Base-by-base conservation (phyloP, 2,329 filamentous ascomycete genomes). In the Orbilia quercus region DNA sequence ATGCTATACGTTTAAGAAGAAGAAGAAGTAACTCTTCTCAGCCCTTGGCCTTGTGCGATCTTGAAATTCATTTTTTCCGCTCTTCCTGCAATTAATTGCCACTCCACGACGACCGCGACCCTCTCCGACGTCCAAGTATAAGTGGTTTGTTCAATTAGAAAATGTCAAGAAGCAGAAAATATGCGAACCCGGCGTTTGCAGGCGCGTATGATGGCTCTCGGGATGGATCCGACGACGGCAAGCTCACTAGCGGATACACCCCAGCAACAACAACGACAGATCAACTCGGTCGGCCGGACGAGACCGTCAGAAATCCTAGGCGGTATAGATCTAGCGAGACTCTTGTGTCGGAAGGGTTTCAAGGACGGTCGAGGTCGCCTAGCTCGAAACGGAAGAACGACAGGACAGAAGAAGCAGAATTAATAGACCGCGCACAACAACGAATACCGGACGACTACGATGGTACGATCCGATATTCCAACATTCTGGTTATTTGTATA, bases 191-290 rank as follows among this genome's bases (percentile, higher is more conserved):
- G 11, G 62, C 62, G 11, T 72, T 72, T 20, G 44, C 23, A 36
- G 66, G 51, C 22, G 20, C 31, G 4, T 34, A 16, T 22, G 63
- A 25, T 22, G 2, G n/a, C 14, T 9, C 28, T 28, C 12, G 18
- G 11, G 59, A 34, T 28, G 36, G 25, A 7, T 18, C 25, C 7
- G 44, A 51, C 50, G 40, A 65, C 45, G 55, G 59, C 14, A 40
- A 48, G 3, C 5, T 50, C 12, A 22, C 51, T 14, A n/a, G n/a
- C n/a, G 48, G 16, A 22, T 60, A 65, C 18, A 22, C 38, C 5
- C 67, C 59, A n/a, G 67, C 64, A 55, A 36, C 51, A 12, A 59
- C 58, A 23, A 45, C 58, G 11, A n/a, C n/a, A n/a, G 66, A 72
- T 20, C 42, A 53, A 14, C 31, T 72, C 28, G 59, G 45, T 31